Conservation (phyloP, 139 green algal species). For the Chlorella sorokiniana region DNA sequence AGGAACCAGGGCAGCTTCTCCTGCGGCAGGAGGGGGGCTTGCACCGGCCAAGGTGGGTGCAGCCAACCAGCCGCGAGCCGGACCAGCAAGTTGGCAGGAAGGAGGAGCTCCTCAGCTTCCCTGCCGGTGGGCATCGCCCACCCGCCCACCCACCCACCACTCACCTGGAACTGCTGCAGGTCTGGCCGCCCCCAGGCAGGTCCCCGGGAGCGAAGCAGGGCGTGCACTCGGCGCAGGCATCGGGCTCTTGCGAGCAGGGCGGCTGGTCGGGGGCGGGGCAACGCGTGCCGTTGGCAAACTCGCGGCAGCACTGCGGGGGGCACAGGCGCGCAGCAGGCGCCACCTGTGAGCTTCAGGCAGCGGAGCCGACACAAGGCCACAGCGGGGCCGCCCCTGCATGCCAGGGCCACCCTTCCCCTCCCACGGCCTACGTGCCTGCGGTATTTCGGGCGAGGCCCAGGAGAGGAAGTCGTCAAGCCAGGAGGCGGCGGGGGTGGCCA, state of each 20-base stretch:
- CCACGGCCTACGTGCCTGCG: constrained; percentile 3
- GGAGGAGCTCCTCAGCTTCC: no score
- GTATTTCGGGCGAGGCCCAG: constrained; percentile 78
- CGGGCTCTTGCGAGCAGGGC: constrained; percentile 57
- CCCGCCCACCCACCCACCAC: neutral
- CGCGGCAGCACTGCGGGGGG: constrained; percentile 48
- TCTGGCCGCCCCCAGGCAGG: constrained; percentile 44
- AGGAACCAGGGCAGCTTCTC: constrained; percentile 87
- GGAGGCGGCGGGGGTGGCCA: constrained; percentile 80
- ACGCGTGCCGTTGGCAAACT: constrained; percentile 37
- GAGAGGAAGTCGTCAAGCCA: constrained; percentile 95
- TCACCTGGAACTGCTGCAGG: constrained; percentile 56
- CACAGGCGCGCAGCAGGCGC: neutral
- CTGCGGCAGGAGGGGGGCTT: neutral
- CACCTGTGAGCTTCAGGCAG: no score
- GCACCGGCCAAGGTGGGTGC: neutral
- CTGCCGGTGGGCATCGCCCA: neutral
- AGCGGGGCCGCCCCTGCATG: no score
- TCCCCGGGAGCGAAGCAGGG: constrained; percentile 59
- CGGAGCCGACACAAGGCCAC: no score
- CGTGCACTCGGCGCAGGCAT: constrained; percentile 64
- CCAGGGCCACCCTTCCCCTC: neutral
- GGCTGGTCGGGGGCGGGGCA: constrained; percentile 81
- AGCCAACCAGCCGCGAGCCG: neutral
- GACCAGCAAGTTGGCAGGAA: no score